phyloP scores from a whole-genome alignment of 2,329 filamentous ascomycete species.

The Elsinoe ampelina region DNA sequence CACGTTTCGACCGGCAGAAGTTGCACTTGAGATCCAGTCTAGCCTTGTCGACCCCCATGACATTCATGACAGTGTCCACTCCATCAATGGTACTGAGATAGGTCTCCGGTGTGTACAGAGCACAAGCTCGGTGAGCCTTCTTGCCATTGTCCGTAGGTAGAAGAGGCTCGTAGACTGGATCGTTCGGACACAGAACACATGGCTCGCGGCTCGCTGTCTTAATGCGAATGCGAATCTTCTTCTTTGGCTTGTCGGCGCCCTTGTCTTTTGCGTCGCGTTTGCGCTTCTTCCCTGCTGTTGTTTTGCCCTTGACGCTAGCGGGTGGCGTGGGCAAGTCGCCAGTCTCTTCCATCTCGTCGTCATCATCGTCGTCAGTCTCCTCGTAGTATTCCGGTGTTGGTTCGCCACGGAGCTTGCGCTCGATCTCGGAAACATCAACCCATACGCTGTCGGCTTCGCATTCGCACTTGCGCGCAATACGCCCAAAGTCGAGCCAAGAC shows the following conservation, averaged over 20 bases:
- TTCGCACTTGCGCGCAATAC: conserved; percentile 92
- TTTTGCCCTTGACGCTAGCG: conserved; percentile 60
- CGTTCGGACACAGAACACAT: conserved; percentile 87
- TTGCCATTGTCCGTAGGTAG: conserved; percentile 79
- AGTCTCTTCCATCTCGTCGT: conserved; percentile 45
- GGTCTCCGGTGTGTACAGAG: conserved; percentile 84
- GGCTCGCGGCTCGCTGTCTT: conserved; percentile 65
- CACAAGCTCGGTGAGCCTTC: conserved; percentile 80
- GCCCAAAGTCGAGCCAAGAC: conserved; percentile 88
- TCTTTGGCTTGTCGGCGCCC: conserved; percentile 44
- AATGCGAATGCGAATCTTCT: conserved; percentile 68
- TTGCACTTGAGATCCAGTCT: conserved; percentile 88
- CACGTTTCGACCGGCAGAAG: conserved; percentile 86
- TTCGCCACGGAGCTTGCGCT: conserved; percentile 85
- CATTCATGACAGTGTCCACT: conserved; percentile 65
- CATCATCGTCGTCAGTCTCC: conserved; percentile 61
- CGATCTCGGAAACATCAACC: conserved; percentile 93
- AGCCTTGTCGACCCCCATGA: conserved; percentile 73
- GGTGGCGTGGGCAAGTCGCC: conserved; percentile 72
- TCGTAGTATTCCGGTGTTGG: conserved; percentile 70
- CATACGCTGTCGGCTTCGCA: conserved; percentile 97
- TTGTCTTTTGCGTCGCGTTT: conserved; percentile 49
- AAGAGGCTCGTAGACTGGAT: conserved; percentile 72
- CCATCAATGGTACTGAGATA: conserved; percentile 61
- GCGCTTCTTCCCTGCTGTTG: conserved; percentile 56